Conservation (phyloP, 345 rosid genomes). For the Passiflora organensis region DNA sequence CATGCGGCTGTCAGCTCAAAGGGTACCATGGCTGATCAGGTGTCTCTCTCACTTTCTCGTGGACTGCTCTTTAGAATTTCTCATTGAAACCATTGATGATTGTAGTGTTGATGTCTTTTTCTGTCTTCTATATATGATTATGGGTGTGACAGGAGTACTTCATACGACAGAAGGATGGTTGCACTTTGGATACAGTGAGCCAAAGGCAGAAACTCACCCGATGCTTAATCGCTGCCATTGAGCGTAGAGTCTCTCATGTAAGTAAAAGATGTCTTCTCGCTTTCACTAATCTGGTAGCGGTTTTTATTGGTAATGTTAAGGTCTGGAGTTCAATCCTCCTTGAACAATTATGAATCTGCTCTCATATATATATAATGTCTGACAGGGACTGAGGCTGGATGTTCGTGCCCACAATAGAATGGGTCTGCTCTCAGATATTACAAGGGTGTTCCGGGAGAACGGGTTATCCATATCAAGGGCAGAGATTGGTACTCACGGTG, state of each 20-base stretch:
- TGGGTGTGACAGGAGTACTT: constrained; percentile 63
- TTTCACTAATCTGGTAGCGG: too few species aligned
- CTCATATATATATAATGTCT: not conserved
- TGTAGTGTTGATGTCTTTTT: not conserved
- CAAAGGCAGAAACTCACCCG: constrained; percentile 51
- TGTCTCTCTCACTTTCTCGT: constrained; percentile 11
- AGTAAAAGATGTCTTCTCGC: not conserved
- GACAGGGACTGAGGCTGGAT: constrained; percentile 66
- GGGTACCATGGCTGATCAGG: constrained; percentile 69
- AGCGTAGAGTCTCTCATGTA: constrained; percentile 62
- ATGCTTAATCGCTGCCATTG: constrained; percentile 71
- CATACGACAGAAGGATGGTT: constrained; percentile 68
- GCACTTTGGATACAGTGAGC: constrained; percentile 49
- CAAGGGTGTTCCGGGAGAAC: constrained; percentile 59
- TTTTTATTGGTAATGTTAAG: too few species aligned
- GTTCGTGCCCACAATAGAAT: constrained; percentile 44
- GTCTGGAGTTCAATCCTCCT: too few species aligned
- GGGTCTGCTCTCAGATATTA: constrained; percentile 62
- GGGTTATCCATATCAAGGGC: constrained; percentile 66
- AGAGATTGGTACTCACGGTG: constrained; percentile 52
- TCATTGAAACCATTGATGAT: not conserved
- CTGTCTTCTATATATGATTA: not conserved
- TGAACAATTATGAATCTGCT: too few species aligned
- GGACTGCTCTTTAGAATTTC: not conserved
- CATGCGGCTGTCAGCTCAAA: constrained; percentile 73